phyloP scores from a whole-genome alignment of 2,329 filamentous ascomycete genomes.

The Fusarium dimerum region DNA sequence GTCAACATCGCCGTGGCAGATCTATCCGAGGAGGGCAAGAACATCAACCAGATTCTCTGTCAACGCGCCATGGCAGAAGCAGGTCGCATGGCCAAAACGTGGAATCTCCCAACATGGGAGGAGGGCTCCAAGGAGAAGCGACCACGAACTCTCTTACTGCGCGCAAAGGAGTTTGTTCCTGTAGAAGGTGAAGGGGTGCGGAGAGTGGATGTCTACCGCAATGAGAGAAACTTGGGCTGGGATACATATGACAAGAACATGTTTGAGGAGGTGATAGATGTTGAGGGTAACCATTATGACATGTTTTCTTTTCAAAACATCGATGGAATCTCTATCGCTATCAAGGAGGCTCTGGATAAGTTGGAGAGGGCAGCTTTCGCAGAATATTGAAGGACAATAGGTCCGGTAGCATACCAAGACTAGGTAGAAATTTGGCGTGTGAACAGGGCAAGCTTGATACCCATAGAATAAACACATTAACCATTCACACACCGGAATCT shows the following conservation, averaged over 20 bases:
- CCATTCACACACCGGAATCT: neutral
- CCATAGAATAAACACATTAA: neutral
- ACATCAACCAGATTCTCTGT: conserved; percentile 37
- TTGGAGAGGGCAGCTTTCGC: conserved; percentile 16
- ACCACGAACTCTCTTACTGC: conserved; percentile 48
- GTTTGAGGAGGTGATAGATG: conserved; percentile 47
- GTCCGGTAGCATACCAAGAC: neutral
- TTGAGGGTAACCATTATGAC: conserved; percentile 55
- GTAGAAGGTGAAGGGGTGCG: conserved; percentile 28
- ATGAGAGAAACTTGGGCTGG: conserved; percentile 50
- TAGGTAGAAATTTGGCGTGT: neutral
- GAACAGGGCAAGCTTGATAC: neutral
- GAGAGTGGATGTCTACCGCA: conserved; percentile 46
- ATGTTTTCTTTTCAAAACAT: conserved; percentile 41
- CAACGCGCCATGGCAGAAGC: conserved; percentile 46
- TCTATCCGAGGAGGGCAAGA: conserved; percentile 31
- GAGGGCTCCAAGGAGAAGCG: conserved; percentile 24
- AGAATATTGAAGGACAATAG: neutral
- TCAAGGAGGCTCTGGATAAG: conserved; percentile 19
- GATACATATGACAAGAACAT: conserved; percentile 45
- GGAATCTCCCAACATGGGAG: conserved; percentile 43
- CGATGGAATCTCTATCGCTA: conserved; percentile 27
- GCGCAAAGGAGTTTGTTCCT: conserved; percentile 44
- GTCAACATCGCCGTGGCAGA: conserved; percentile 13
- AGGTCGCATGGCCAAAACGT: conserved; percentile 40